A percentile compares a stretch with the other conserved stretches of the same genome.
phyloP scores from a whole-genome alignment of 202 grass and related monocot genomes.

The Dendrocalamus latiflorus region DNA sequence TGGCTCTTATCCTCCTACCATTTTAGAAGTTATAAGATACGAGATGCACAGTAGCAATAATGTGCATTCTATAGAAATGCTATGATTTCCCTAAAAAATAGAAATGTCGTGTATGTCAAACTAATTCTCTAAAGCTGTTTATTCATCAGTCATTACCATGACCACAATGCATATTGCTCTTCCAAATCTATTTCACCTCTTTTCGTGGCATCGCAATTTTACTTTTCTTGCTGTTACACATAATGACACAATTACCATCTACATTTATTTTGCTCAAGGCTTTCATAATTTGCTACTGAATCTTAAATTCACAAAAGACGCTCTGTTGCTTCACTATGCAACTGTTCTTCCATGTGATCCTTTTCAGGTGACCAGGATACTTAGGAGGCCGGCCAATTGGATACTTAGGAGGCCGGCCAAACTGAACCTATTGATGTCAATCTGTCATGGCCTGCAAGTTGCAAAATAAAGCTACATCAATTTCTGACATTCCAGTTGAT shows the following conservation, averaged over 20 bases:
- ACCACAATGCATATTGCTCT: constrained; percentile 1
- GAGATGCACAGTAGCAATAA: background rate
- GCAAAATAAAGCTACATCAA: background rate
- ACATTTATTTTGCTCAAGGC: background rate
- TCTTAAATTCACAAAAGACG: background rate
- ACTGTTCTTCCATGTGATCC: background rate
- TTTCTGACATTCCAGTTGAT: background rate
- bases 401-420: background rate
- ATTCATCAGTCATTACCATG: background rate
- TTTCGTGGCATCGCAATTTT: background rate
- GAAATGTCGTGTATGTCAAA: background rate
- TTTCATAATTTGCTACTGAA: background rate
- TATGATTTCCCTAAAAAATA: background rate
- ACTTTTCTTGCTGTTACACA: background rate
- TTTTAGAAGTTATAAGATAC: background rate
- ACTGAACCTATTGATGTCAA: constrained; percentile 7
- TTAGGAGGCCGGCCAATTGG: background rate
- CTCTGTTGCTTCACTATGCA: background rate
- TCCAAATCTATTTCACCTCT: background rate
- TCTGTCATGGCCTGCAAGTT: constrained; percentile 4
- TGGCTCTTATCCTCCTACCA: background rate
- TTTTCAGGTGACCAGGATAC: constrained; percentile 26
- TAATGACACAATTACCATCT: background rate
- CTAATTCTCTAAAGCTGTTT: background rate
- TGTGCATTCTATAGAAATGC: no score